A percentile compares a stretch with the other conserved stretches of the same genome.
Evolutionary conservation across 768 basidiomycete genomes (phyloP).

Genomic region (Tylopilus vinaceipallidus): DNA sequence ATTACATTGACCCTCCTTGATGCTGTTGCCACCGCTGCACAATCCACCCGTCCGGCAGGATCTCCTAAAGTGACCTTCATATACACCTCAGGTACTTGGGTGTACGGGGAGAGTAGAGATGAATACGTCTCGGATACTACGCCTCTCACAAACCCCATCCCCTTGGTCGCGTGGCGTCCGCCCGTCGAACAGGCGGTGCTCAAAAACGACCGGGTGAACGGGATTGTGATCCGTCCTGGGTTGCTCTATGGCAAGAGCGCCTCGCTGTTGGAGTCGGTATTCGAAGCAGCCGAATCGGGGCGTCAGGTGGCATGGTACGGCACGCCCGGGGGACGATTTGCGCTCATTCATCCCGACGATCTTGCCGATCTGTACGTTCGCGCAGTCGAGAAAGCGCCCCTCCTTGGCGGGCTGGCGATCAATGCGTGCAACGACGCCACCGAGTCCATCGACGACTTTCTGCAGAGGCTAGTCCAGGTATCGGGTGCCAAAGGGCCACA

Average conservation of each 20-base stretch:
- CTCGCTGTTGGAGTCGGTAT: slow-evolving; percentile 23
- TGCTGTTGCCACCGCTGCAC: slow-evolving; percentile 15
- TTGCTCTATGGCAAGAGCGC: slow-evolving; percentile 31
- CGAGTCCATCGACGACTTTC: slow-evolving; percentile 30
- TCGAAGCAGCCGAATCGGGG: slow-evolving; percentile 19
- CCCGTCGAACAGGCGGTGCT: slow-evolving; percentile 16
- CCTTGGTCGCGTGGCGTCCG: slow-evolving; percentile 22
- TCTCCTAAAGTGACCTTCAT: slow-evolving; percentile 33
- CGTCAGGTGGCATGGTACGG: slow-evolving; percentile 26
- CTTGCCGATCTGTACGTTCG: slow-evolving; percentile 35
- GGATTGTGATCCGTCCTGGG: slow-evolving; percentile 34
- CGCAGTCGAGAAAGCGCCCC: slow-evolving; percentile 31
- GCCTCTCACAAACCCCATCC: slow-evolving; percentile 13
- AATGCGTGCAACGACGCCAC: slow-evolving; percentile 29
- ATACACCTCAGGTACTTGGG: slow-evolving; percentile 34
- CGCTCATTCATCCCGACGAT: slow-evolving; percentile 34
- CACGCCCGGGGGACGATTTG: slow-evolving; percentile 24
- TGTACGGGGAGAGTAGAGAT: slow-evolving; percentile 19
- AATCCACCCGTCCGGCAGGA: slow-evolving; percentile 13
- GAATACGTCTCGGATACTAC: slow-evolving; percentile 20
- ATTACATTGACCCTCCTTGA: slow-evolving; percentile 19
- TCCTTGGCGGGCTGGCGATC: slow-evolving; percentile 30
- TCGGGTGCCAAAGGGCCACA: slow-evolving; percentile 28
- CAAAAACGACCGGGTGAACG: slow-evolving; percentile 22
- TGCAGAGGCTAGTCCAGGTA: slow-evolving; percentile 24